Percentiles rank a stretch among this genome's conserved stretches.
phyloP scores from a whole-genome alignment of 768 basidiomycete genomes.

The Xerocomellus dryophilus region DNA sequence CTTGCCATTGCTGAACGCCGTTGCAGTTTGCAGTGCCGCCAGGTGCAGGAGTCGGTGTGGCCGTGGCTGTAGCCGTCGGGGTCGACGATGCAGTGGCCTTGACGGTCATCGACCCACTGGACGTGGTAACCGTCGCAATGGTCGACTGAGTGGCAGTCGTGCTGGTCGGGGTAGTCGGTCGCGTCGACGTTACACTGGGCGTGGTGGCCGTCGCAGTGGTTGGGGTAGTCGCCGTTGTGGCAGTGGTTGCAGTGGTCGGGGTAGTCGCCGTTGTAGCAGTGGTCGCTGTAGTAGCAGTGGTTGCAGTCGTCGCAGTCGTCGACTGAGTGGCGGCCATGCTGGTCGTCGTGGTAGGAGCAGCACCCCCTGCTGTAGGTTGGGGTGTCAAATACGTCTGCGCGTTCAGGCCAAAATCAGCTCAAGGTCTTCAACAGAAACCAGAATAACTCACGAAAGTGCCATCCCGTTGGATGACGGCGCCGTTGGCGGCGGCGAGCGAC shows the following conservation, averaged over 20 bases:
- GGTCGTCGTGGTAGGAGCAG: not conserved
- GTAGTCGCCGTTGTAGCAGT: too few relatives aligned
- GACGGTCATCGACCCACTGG: not conserved
- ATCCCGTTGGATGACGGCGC: slow-evolving; percentile 18
- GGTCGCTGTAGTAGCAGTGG: not conserved
- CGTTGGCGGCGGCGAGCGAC: slow-evolving; percentile 11
- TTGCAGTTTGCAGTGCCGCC: slow-evolving; percentile 9
- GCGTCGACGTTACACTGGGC: not conserved
- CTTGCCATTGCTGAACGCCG: slow-evolving; percentile 24
- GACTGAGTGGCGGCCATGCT: not conserved
- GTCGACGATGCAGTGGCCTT: not conserved
- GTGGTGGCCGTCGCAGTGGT: not conserved
- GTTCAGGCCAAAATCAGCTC: not conserved
- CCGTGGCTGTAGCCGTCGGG: not conserved
- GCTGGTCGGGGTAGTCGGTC: not conserved
- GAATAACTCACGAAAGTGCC: slow-evolving; percentile 13
- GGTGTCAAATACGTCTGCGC: slow-evolving; percentile 10
- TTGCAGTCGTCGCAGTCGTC: not conserved
- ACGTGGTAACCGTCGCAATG: not conserved
- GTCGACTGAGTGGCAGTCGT: not conserved
- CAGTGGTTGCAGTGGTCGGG: not conserved
- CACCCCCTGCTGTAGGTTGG: not conserved
- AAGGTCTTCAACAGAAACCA: fast-evolving
- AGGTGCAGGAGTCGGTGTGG: not conserved
- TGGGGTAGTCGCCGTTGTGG: too few relatives aligned